These are phyloP conservation scores for Pichia eremophila DNA, from an alignment of 805 yeast species.

Conservation along the genomic window DNA sequence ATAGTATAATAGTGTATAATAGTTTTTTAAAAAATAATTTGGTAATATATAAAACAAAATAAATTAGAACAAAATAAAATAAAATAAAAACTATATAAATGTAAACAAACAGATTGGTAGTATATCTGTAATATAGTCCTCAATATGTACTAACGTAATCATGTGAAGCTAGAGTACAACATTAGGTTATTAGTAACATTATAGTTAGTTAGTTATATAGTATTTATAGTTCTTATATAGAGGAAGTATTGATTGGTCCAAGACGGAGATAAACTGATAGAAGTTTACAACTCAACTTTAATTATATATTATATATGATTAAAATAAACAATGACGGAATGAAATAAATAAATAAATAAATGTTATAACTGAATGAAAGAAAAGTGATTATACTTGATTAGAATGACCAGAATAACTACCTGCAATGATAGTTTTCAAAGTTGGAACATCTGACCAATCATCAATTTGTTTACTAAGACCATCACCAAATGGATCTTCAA, in stretches of 20 bases:
- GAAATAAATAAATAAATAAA: not conserved
- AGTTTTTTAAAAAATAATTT: not conserved
- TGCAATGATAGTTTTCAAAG: constrained; percentile 37
- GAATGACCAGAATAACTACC: constrained; percentile 40
- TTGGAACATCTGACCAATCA: constrained; percentile 32
- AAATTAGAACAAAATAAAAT: not conserved
- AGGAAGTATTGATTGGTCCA: no score
- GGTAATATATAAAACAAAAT: not conserved
- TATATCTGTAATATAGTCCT: no score
- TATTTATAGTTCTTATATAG: no score
- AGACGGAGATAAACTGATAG: no score
- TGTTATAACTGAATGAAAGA: not conserved
- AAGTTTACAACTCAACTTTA: no score
- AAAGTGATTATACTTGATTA: not conserved
- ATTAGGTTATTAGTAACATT: no score
- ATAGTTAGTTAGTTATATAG: no score
- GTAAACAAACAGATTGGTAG: no score
- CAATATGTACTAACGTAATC: no score
- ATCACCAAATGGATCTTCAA: constrained; percentile 29
- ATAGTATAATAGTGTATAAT: not conserved
- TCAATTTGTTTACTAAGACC: constrained; percentile 10
- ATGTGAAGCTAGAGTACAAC: no score
- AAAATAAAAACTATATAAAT: not conserved
- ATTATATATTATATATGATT: no score
- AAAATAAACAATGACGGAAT: no score